Evolutionary conservation across 306 rosid genomes (phyloP).

Genomic region (Benincasa hispida): DNA sequence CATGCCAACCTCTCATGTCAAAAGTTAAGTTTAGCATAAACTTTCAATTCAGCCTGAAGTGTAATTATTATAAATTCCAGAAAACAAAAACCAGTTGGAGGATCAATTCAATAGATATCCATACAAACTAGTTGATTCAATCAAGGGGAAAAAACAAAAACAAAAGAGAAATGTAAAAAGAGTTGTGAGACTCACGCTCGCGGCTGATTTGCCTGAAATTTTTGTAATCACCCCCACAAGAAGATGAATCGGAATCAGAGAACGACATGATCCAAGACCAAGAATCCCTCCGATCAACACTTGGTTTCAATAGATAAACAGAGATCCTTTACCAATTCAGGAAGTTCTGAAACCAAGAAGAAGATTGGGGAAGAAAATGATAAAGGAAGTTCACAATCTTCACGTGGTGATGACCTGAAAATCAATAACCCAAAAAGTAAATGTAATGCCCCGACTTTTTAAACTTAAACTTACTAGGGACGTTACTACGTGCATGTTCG

Average conservation of each 20-base stretch:
- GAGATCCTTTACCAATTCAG: not conserved
- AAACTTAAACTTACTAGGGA: not conserved
- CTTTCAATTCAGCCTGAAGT: too few relatives aligned
- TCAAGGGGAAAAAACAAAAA: too few relatives aligned
- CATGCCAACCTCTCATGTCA: too few relatives aligned
- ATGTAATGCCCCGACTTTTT: not conserved
- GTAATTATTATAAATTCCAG: too few relatives aligned
- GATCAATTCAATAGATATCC: too few relatives aligned
- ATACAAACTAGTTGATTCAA: too few relatives aligned
- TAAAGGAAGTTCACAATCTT: too few relatives aligned
- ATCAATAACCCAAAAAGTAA: not conserved
- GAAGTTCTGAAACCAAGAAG: not conserved
- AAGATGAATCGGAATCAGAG: constrained; percentile 49
- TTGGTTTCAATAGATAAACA: too few relatives aligned
- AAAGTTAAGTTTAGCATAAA: too few relatives aligned
- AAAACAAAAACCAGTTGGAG: too few relatives aligned
- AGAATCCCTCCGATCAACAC: not conserved
- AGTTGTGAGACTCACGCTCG: constrained; percentile 26
- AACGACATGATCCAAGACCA: constrained; percentile 26
- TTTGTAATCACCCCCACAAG: constrained; percentile 37
- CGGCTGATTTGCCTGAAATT: constrained; percentile 51
- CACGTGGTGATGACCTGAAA: not conserved
- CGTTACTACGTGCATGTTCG: not conserved
- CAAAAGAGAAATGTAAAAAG: too few relatives aligned
- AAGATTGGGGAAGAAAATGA: not conserved